Evolutionary conservation across 371 early-diverging fungal species (phyloP).

Genomic region (Syncephalastrum racemosum): DNA sequence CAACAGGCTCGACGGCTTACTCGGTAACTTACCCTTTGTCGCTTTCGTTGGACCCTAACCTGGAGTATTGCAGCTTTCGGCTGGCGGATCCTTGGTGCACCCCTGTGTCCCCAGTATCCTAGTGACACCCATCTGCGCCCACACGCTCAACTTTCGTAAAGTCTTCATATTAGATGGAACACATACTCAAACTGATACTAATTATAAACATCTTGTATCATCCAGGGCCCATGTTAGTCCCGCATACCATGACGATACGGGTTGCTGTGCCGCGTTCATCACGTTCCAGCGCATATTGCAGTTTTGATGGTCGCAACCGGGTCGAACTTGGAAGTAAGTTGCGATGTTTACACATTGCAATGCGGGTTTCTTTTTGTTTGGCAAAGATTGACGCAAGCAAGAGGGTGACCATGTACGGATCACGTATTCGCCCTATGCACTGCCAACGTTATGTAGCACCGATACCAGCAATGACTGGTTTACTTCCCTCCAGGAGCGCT

Average conservation of each 20-base stretch:
- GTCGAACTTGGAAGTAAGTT: constrained; percentile 73
- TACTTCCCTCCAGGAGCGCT: constrained; percentile 67
- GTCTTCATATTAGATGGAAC: too few relatives aligned
- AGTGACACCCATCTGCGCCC: constrained; percentile 94
- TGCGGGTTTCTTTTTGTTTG: too few relatives aligned
- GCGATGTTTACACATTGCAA: too few relatives aligned
- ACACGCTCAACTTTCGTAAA: constrained; percentile 79
- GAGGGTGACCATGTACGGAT: constrained; percentile 89
- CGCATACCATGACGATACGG: constrained; percentile 80
- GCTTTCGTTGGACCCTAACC: neutral
- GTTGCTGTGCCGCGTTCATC: constrained; percentile 72
- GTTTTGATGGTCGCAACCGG: constrained; percentile 90
- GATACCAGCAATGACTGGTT: constrained; percentile 83
- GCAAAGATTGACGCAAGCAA: constrained; percentile 11
- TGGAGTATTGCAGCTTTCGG: constrained; percentile 60
- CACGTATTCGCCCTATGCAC: constrained; percentile 79
- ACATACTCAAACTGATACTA: too few relatives aligned
- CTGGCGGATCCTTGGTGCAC: constrained; percentile 91
- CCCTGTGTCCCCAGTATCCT: constrained; percentile 89
- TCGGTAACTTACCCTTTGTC: constrained; percentile 59
- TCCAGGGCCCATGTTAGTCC: constrained; percentile 86
- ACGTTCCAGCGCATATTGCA: constrained; percentile 72
- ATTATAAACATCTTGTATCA: too few relatives aligned
- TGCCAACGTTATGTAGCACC: constrained; percentile 80
- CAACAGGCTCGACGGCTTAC: constrained; percentile 96